Base-by-base conservation (phyloP, 257 asterid genomes). In the Solanum bukasovii region DNA sequence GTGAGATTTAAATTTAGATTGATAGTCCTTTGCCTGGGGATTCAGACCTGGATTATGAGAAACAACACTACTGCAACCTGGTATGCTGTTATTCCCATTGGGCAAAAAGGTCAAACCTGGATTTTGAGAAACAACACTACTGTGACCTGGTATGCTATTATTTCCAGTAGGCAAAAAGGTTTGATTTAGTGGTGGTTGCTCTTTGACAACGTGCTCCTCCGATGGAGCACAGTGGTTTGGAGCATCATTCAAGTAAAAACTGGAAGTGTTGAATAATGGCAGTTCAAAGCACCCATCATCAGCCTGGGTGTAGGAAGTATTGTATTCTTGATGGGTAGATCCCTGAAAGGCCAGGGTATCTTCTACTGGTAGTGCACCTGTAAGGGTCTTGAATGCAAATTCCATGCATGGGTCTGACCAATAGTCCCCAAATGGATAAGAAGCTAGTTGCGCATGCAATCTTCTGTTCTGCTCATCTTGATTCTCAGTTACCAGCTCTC, bases 321-420 rank as follows among this genome's bases (percentile, higher is more conserved):
- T 78, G 21, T 16, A 37, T 84, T 88, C 90, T 23, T 79, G 91
- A 46, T 65, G 90, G 42, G 87, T 63, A 83, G 63, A 27, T 40
- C 79, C 87, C 21, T 72, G 88, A 85, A 63, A 87, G 14, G 90
- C 9, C 63, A 87, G 75, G 29, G 84, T 78, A 86, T 91, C 85
- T 82, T 90, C 93, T 4, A 89, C 88, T 21, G 94, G 89, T 38
- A 92, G 81, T 71, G 89, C 91, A 46, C 93, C 94, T 13, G 93
- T 92, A n/a, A 92, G 91, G 59, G 94, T 92, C 89, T 92, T 91
- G 40, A 88, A 90, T 18, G 94, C 93, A 46, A 92, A 92, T 13
- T 91, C 92, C 63, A 90, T 67, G 84, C 94, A 91, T 25, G 94
- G 93, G 88, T 92, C 93, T 35, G 93, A 79, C 91, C 90, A 87